Evolutionary conservation across 1,284 basidiomycete genomes (phyloP).

Genomic region (Lentinula novae-zelandiae): DNA sequence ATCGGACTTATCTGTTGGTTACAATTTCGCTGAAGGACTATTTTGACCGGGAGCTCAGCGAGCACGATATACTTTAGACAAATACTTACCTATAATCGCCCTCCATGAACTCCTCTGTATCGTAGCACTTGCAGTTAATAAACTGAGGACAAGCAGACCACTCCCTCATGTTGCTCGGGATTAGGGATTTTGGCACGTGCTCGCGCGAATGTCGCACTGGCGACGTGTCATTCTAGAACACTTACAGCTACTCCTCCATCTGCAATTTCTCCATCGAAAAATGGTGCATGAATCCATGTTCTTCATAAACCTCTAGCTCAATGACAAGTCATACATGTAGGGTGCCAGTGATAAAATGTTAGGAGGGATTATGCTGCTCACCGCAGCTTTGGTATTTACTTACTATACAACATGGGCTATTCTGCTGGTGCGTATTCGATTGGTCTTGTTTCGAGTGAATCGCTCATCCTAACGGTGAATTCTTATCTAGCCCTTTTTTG

Average conservation of each 20-base stretch:
- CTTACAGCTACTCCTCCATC: neutral
- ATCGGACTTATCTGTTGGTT: neutral
- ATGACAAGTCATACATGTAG: constrained; percentile 33
- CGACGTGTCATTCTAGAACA: neutral
- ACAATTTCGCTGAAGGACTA: no score
- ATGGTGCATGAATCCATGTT: neutral
- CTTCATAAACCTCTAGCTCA: neutral
- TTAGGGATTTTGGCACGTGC: neutral
- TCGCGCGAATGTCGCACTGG: neutral
- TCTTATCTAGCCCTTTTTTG: constrained; percentile 75
- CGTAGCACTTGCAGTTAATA: no score
- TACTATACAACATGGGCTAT: constrained; percentile 94
- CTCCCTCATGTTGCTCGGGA: no score
- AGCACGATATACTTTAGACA: no score
- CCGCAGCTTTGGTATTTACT: constrained; percentile 72
- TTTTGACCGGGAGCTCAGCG: no score
- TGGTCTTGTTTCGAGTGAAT: constrained; percentile 4
- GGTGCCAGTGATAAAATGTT: constrained; percentile 77
- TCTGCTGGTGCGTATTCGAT: constrained; percentile 61
- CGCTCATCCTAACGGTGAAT: neutral
- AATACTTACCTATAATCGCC: no score
- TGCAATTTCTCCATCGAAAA: no score
- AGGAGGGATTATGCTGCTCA: constrained; percentile 77
- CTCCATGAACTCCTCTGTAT: no score
- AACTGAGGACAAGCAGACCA: no score